Evolutionary conservation across 2,329 filamentous ascomycete species (phyloP).

Genomic region (Xylaria multiplex): DNA sequence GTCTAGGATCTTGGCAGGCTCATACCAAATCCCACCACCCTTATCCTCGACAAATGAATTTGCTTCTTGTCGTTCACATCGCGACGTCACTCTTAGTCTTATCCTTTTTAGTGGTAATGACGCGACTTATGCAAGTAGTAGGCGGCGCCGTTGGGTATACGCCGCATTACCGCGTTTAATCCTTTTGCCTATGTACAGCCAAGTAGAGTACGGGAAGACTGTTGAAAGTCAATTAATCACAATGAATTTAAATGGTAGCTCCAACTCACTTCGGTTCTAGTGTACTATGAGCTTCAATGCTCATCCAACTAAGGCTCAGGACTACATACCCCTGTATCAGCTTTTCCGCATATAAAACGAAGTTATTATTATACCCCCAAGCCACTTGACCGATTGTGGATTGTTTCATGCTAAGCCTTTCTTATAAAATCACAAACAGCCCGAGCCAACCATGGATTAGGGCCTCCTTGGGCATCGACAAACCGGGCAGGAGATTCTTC

Average conservation of each 20-base stretch:
- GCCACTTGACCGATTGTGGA: slow-evolving; percentile 8
- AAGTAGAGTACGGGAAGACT: slow-evolving; percentile 3
- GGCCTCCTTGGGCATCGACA: slow-evolving; percentile 13
- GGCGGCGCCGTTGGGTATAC: background rate
- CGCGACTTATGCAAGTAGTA: background rate
- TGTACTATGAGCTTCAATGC: background rate
- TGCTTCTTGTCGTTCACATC: background rate
- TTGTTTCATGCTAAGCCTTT: slow-evolving; percentile 19
- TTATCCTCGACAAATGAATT: slow-evolving; percentile 6
- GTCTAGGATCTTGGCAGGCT: background rate
- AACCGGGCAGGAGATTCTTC: slow-evolving; percentile 31
- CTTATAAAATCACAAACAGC: background rate
- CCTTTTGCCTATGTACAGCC: slow-evolving; percentile 7
- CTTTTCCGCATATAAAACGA: slow-evolving; percentile 7
- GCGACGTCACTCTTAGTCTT: background rate
- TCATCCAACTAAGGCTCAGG: background rate
- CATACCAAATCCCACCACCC: background rate
- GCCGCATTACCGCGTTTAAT: background rate
- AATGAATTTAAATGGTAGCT: background rate
- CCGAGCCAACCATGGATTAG: slow-evolving; percentile 3
- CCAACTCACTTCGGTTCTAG: background rate
- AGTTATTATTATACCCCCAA: slow-evolving; percentile 8
- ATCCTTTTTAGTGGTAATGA: background rate
- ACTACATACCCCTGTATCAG: slow-evolving; percentile 14
- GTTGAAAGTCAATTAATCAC: slow-evolving; percentile 4